A percentile compares a stretch with the other conserved stretches of the same genome.
Evolutionary conservation across 805 yeast genomes (phyloP).

Genomic region (Candida corydali): DNA sequence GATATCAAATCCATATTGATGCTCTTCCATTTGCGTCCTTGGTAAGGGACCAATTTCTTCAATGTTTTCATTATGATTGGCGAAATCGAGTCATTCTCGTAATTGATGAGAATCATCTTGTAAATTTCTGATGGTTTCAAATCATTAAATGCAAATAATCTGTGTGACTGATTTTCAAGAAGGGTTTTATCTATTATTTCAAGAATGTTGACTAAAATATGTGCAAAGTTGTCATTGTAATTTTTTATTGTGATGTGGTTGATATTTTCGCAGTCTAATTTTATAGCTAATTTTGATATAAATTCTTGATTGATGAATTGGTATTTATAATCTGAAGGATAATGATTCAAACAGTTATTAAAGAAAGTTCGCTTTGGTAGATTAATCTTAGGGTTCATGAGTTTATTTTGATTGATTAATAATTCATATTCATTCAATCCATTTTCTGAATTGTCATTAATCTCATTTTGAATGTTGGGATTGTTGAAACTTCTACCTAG

Average conservation of each 20-base stretch:
- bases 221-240: slow-evolving; percentile 42
- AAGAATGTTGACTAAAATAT: slow-evolving; percentile 48
- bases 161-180: slow-evolving; percentile 61
- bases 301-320: slow-evolving; percentile 27
- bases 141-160: slow-evolving; percentile 62
- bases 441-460: slow-evolving; percentile 10
- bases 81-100: slow-evolving; percentile 55
- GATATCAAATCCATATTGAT: slow-evolving; percentile 92
- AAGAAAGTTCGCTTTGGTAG: slow-evolving; percentile 35
- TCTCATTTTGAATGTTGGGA: slow-evolving; percentile 24
- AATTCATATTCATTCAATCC: slow-evolving; percentile 27
- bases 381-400: slow-evolving; percentile 34
- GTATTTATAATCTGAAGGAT: slow-evolving; percentile 13
- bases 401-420: slow-evolving; percentile 32
- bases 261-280: slow-evolving; percentile 22
- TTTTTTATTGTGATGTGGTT: slow-evolving; percentile 23
- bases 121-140: slow-evolving; percentile 60
- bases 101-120: slow-evolving; percentile 54
- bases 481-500: slow-evolving; percentile 34
- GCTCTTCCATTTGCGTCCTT: slow-evolving; percentile 91
- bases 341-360: slow-evolving; percentile 26
- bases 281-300: slow-evolving; percentile 23
- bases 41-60: slow-evolving; percentile 80
- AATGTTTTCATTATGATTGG: slow-evolving; percentile 68
- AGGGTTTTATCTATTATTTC: slow-evolving; percentile 54